A percentile compares a stretch with the other conserved stretches of the same genome.
phyloP scores from a whole-genome alignment of 176 grass and related monocot genomes.

The Lolium multiflorum region DNA sequence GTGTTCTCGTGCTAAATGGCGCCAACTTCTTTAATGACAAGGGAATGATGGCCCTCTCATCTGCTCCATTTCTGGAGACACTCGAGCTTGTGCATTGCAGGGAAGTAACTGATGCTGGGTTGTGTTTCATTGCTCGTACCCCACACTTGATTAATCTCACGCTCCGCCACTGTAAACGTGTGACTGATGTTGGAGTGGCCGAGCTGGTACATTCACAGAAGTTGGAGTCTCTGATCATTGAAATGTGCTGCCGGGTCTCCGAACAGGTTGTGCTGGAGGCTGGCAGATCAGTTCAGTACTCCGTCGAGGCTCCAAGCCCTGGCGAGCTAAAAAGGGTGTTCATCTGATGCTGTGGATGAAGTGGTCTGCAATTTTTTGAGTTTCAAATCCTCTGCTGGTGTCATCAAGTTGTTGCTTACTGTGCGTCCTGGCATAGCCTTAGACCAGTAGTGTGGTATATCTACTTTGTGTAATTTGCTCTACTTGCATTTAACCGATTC shows the following conservation, averaged over 20 bases:
- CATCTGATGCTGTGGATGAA: background rate
- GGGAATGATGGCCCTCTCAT: conserved; percentile 46
- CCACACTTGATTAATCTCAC: conserved; percentile 48
- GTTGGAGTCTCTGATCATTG: conserved; percentile 48
- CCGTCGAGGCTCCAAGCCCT: background rate
- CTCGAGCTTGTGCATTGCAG: conserved; percentile 49
- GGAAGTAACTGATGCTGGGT: conserved; percentile 47
- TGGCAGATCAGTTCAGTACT: conserved; percentile 33
- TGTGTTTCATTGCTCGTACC: conserved; percentile 30
- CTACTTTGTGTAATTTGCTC: background rate
- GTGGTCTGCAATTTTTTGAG: background rate
- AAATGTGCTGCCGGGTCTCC: conserved; percentile 45
- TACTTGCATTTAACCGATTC: background rate
- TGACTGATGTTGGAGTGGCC: conserved; percentile 56
- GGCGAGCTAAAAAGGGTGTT: background rate
- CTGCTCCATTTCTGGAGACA: conserved; percentile 43
- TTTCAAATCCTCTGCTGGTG: background rate
- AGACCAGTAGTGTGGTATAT: too few relatives aligned
- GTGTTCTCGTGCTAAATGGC: conserved; percentile 47
- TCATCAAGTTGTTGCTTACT: background rate
- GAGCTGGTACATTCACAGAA: conserved; percentile 30
- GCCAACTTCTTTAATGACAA: conserved; percentile 46
- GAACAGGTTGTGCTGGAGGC: conserved; percentile 42
- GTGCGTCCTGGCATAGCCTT: background rate
- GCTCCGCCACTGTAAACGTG: conserved; percentile 46